These are phyloP conservation scores for Colletotrichum orchidophilum DNA, from an alignment of 2,329 filamentous ascomycete genomes.

Conservation along the genomic window DNA sequence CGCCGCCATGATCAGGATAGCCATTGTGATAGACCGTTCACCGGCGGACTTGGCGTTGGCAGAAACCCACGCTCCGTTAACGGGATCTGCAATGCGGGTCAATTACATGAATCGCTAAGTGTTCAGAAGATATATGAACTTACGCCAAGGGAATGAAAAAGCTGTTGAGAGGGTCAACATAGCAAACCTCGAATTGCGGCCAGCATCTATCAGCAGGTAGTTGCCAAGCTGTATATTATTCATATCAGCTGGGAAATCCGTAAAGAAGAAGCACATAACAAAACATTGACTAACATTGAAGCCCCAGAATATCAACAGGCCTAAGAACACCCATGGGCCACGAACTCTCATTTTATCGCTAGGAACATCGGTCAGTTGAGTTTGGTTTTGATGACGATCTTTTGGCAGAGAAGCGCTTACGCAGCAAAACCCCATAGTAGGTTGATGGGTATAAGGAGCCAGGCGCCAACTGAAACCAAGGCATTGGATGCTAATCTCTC, in stretches of 20 bases:
- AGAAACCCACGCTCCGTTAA: constrained; percentile 44
- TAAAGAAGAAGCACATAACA: not conserved
- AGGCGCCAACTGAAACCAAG: constrained; percentile 47
- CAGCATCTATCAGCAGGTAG: constrained; percentile 18
- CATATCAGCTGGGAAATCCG: not conserved
- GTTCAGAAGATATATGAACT: constrained; percentile 20
- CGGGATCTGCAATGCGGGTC: constrained; percentile 30
- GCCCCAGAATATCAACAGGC: constrained; percentile 39
- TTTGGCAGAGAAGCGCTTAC: constrained; percentile 16
- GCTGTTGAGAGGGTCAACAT: constrained; percentile 40
- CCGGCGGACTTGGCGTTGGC: constrained; percentile 41
- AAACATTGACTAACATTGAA: constrained; percentile 36
- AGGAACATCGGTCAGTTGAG: not conserved
- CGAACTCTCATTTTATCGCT: constrained; percentile 37
- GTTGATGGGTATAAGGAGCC: constrained; percentile 45
- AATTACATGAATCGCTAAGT: not conserved
- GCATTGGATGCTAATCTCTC: constrained; percentile 45
- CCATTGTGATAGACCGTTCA: constrained; percentile 44
- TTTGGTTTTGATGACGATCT: constrained; percentile 4
- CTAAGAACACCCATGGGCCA: constrained; percentile 41
- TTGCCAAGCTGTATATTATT: constrained; percentile 28
- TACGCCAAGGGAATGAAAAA: constrained; percentile 43
- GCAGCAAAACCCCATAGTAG: constrained; percentile 43
- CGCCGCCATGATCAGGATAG: constrained; percentile 45
- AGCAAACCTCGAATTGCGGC: constrained; percentile 18